Evolutionary conservation across 148 eudicot species (phyloP).

Genomic region (Salicornia ramosissima): DNA sequence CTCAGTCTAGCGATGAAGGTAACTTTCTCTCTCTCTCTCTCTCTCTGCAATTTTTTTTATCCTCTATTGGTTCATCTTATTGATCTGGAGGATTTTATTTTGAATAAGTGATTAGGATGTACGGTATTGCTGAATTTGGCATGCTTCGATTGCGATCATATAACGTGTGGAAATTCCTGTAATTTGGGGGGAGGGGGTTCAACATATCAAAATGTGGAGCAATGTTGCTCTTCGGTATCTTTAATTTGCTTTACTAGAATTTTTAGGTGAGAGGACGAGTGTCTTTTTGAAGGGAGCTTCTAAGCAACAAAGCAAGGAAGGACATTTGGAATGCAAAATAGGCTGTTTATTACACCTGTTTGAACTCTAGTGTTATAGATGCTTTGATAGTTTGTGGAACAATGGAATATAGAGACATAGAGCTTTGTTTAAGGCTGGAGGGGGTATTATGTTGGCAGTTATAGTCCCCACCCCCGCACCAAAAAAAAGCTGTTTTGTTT

Average conservation of each 20-base stretch:
- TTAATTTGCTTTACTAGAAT: not conserved
- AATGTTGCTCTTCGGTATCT: not conserved
- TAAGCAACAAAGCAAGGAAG: not conserved
- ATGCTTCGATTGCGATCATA: not conserved
- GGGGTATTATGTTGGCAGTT: no score
- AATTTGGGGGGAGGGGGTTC: not conserved
- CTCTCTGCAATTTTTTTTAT: not conserved
- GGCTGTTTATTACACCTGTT: not conserved
- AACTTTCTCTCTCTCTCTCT: not conserved
- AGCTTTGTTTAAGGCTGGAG: not conserved
- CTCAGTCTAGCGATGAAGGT: conserved; percentile 53
- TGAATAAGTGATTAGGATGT: no score
- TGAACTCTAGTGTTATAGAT: not conserved
- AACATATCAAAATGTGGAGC: not conserved
- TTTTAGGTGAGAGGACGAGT: not conserved
- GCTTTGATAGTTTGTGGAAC: not conserved
- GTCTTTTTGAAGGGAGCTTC: not conserved
- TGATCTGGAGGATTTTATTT: no score
- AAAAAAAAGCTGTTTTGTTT: not conserved
- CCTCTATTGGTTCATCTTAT: not conserved
- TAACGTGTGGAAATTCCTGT: not conserved
- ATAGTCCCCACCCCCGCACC: not conserved
- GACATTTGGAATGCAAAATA: not conserved
- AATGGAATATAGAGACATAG: not conserved
- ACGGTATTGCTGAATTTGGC: not conserved